Base-by-base conservation (phyloP, 345 rosid species). In the Crucihimalaya himalaica region DNA sequence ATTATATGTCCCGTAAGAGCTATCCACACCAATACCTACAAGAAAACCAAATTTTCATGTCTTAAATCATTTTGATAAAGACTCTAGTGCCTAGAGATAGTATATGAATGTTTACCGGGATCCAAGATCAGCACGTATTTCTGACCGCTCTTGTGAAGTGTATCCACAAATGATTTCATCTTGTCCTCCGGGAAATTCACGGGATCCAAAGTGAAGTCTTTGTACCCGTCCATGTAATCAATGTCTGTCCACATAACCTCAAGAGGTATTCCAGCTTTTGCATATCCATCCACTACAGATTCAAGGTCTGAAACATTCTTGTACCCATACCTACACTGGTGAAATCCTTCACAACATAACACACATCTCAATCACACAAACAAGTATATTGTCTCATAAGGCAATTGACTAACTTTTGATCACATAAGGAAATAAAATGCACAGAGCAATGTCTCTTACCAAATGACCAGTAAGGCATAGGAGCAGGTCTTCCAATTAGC, bases 171-270 rank as follows among this genome's bases (percentile, higher is more conserved):
- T 0, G 34, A 55, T 35, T 75, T 84, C 92, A 86, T 81, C 70
- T 55, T 62, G 5, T 84, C 84, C 40, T 39, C 69, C 0, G 92
- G 94, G 73, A 86, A 90, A 70, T 88, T 85, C 16, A 83, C 40
- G 0, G 94, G 92, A 43, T 88, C 85, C 52, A 90, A 84, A 32
- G 97, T 88, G 75, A 90, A 90, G 70, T 82, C 92, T 84, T 87
- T 86, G 48, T 59, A 86, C 2, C 39, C 85, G 34, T 87, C 94
- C 97, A 88, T 90, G 86, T 90, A 76, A 68, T 90, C 97, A 32
- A 90, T 90, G 58, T 90, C 97, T 0, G 88, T 84, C 97, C 94
- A 90, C 80, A 90, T 88, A 11, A 88, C 94, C 59, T 90, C 97
- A 7, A 90, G 88, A 8, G 92, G 92, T 47, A 90, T 90, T 4